Base-by-base conservation (phyloP, 768 basidiomycete genomes). In the Lactarius psammicola region DNA sequence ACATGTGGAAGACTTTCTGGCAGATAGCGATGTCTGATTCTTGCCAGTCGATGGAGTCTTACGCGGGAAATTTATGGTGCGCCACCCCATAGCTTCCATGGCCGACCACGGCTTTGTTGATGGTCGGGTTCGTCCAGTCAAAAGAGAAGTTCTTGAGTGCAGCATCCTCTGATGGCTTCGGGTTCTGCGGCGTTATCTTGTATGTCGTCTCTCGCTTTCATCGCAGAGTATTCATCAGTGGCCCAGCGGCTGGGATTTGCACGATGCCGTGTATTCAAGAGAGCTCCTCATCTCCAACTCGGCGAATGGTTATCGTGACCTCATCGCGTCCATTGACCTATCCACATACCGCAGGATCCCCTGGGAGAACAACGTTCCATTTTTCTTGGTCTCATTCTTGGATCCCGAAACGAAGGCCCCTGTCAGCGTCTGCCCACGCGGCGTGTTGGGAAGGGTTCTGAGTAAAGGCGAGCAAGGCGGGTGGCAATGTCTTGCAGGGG, bases 161-260 rank as follows among this genome's bases (percentile, higher is more conserved):
- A 0, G 90, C 82, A 9, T 84, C 87, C 58, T 84, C 87, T 0
- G 86, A 88, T 68, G 94, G 94, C 0, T 96, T 97, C 74, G 93
- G 94, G 6, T 97, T 95, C 78, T 96, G 93, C 78, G 92, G 90
- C 71, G 90, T 95, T 56, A 86, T 95, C 63, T 98, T 95, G 92
- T 91, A 66, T 71, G 88, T 79, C 4, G 2, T 42, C 57, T 62
- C 31, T 44, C 17, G 54, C 44, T 10, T 55, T 18, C 17, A 33
- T 56, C 38, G 44, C 70, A n/a, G 9, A 53, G 62, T 54, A 42
- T 65, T 58, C 46, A 54, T 46, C 30, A 28, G 40, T 36, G 51
- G 65, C 61, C 59, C 69, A 94, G 89, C 67, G 92, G 90, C 56
- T 94, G 93, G 95, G 92, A 96, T 75, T 87, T 98, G 18, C 94